Conservation (phyloP, 2,329 filamentous ascomycete genomes). For the Xylariaceae sp. region DNA sequence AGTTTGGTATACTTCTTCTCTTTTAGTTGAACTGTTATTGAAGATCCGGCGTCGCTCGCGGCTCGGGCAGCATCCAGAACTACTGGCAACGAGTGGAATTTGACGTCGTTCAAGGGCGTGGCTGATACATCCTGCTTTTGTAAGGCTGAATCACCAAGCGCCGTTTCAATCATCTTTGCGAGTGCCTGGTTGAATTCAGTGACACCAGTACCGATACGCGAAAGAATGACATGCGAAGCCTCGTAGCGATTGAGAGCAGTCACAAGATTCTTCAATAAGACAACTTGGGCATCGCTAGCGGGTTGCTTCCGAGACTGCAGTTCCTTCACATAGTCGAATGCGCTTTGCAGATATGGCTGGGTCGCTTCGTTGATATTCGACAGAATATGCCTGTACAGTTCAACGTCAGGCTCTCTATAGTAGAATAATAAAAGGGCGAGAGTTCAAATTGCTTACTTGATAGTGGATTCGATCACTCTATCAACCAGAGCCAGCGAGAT, state of each 20-base stretch:
- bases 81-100: conserved; percentile 17
- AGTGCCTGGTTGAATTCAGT: conserved; percentile 22
- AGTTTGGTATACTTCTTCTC: conserved; percentile 20
- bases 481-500: conserved; percentile 20
- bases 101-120: conserved; percentile 12
- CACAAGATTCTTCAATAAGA: conserved; percentile 26
- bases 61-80: conserved; percentile 24
- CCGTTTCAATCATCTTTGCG: conserved; percentile 20
- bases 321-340: conserved; percentile 22
- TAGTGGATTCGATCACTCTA: conserved; percentile 26
- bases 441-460: conserved; percentile 22
- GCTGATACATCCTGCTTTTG: conserved; percentile 13
- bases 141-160: conserved; percentile 21
- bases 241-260: conserved; percentile 18
- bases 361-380: conserved; percentile 23
- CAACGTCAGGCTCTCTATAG: conserved; percentile 14
- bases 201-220: conserved; percentile 12
- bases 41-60: conserved; percentile 12
- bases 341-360: conserved; percentile 23
- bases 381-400: conserved; percentile 25
- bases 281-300: conserved; percentile 16
- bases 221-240: conserved; percentile 11
- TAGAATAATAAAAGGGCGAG: not conserved
- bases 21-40: conserved; percentile 21
- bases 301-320: conserved; percentile 14